phyloP scores from a whole-genome alignment of 495 filamentous ascomycete genomes.

The Aspergillus carlsbadensis region DNA sequence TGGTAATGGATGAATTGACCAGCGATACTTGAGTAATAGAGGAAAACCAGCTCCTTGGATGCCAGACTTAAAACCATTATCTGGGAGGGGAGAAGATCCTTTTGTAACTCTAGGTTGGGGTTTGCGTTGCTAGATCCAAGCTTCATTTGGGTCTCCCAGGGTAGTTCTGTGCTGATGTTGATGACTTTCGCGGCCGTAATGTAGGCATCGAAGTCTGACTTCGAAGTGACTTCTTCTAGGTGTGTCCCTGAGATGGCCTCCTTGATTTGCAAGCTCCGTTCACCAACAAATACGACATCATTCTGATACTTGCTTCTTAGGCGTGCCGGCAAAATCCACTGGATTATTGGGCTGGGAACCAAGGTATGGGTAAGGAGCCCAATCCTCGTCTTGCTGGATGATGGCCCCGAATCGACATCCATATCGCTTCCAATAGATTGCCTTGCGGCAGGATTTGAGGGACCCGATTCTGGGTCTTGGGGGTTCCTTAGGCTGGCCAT shows the following conservation, averaged over 20 bases:
- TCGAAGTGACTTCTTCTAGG: conserved; percentile 68
- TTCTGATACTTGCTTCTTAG: conserved; percentile 67
- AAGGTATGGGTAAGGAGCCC: conserved; percentile 78
- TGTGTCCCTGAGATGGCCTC: conserved; percentile 58
- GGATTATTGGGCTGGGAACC: conserved; percentile 70
- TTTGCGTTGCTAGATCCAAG: conserved; percentile 15
- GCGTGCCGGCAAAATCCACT: conserved; percentile 77
- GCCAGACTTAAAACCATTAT: conserved; percentile 71
- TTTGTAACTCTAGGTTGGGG: conserved; percentile 5
- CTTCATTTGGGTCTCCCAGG: conserved; percentile 34
- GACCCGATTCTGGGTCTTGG: neutral
- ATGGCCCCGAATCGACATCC: conserved; percentile 17
- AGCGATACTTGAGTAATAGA: conserved; percentile 55
- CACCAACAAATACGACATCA: conserved; percentile 88
- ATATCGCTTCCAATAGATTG: conserved; percentile 6
- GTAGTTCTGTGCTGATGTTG: conserved; percentile 33
- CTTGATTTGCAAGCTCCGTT: conserved; percentile 63
- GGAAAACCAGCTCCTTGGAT: conserved; percentile 66
- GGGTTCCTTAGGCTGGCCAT: conserved; percentile 14
- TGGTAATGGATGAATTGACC: conserved; percentile 60
- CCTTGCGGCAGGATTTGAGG: neutral
- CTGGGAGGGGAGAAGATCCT: conserved; percentile 62
- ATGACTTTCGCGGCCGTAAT: conserved; percentile 48
- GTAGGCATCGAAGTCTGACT: conserved; percentile 70
- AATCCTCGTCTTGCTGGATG: conserved; percentile 12